These are phyloP conservation scores for Sugiyamaella sp. DNA, from an alignment of 1,139 yeast genomes.

Conservation along the genomic window DNA sequence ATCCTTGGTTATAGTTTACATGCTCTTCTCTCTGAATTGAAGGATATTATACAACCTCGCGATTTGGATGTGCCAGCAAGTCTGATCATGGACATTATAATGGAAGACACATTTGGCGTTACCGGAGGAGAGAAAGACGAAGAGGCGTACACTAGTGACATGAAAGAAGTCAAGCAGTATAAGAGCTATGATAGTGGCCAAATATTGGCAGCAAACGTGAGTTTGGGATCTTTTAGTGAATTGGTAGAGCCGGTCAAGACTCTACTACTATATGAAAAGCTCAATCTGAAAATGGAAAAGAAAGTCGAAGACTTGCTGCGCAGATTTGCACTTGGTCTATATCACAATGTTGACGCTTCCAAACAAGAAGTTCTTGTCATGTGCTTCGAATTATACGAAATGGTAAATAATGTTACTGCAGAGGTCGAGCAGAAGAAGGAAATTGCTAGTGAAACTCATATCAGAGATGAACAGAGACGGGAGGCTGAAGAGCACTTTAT, in stretches of 20 bases:
- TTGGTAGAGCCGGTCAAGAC: slow-evolving; percentile 71
- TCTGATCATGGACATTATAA: slow-evolving; percentile 67
- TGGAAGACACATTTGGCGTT: slow-evolving; percentile 93
- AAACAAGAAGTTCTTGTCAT: slow-evolving; percentile 64
- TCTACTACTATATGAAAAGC: slow-evolving; percentile 62
- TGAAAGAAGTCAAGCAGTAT: slow-evolving; percentile 89
- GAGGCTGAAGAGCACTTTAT: slow-evolving; percentile 62
- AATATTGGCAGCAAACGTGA: slow-evolving; percentile 65
- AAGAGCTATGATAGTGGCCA: slow-evolving; percentile 90
- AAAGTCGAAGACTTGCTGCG: slow-evolving; percentile 79
- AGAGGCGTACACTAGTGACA: slow-evolving; percentile 82
- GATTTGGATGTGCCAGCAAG: slow-evolving; percentile 73
- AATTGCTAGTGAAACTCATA: slow-evolving; percentile 38
- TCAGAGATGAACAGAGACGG: slow-evolving; percentile 25
- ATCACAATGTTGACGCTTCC: slow-evolving; percentile 63
- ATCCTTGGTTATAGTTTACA: slow-evolving; percentile 89
- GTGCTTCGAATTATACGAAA: slow-evolving; percentile 72
- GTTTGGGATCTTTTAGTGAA: slow-evolving; percentile 59
- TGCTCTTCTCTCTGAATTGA: slow-evolving; percentile 60
- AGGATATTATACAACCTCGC: slow-evolving; percentile 57
- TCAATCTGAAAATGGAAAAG: slow-evolving; percentile 68
- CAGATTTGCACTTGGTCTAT: slow-evolving; percentile 75
- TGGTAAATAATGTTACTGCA: slow-evolving; percentile 48
- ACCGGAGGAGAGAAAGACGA: slow-evolving; percentile 96
- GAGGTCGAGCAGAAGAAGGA: slow-evolving; percentile 36